These are phyloP conservation scores for Epichloe bromicola DNA, from an alignment of 2,329 filamentous ascomycete species.

Conservation along the genomic window DNA sequence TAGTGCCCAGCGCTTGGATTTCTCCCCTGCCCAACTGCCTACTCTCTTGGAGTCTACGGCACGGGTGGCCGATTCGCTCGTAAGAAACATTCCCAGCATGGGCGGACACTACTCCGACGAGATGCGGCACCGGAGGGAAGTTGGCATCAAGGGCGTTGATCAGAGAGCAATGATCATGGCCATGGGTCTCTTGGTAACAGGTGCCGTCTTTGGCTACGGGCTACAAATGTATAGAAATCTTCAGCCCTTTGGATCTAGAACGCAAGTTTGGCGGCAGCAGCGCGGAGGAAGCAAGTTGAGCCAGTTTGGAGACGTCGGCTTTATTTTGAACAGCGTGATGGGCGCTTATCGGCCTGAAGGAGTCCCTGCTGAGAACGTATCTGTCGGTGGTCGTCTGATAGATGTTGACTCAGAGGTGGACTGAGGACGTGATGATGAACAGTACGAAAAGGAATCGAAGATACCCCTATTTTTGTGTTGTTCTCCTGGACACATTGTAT, in stretches of 20 bases:
- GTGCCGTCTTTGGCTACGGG: slow-evolving; percentile 26
- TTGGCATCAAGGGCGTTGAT: slow-evolving; percentile 19
- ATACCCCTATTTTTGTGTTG: slow-evolving; percentile 4
- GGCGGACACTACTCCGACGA: slow-evolving; percentile 24
- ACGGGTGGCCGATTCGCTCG: slow-evolving; percentile 21
- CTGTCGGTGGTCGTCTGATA: slow-evolving; percentile 16
- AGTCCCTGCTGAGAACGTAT: slow-evolving; percentile 7
- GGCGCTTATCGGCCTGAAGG: slow-evolving; percentile 13
- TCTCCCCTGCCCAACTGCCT: slow-evolving; percentile 2
- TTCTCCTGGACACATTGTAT: background rate
- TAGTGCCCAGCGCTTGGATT: slow-evolving; percentile 10
- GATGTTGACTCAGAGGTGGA: slow-evolving; percentile 25
- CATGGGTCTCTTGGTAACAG: slow-evolving; percentile 22
- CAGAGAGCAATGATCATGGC: slow-evolving; percentile 19
- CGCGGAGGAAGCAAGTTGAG: slow-evolving; percentile 21
- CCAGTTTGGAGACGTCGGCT: slow-evolving; percentile 34
- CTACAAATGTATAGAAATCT: slow-evolving; percentile 27
- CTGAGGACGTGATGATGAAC: slow-evolving; percentile 7
- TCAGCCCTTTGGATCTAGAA: slow-evolving; percentile 31
- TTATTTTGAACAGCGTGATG: slow-evolving; percentile 27
- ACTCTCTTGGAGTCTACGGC: slow-evolving; percentile 14
- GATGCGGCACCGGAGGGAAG: slow-evolving; percentile 23
- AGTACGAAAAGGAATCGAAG: background rate
- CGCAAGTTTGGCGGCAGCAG: slow-evolving; percentile 29
- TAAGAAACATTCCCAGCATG: slow-evolving; percentile 22